Percentiles rank a stretch among this genome's conserved stretches.
These are phyloP conservation scores for Neckera pumila DNA, from an alignment of 225 moss, liverwort and hornwort genomes.

Conservation along the genomic window DNA sequence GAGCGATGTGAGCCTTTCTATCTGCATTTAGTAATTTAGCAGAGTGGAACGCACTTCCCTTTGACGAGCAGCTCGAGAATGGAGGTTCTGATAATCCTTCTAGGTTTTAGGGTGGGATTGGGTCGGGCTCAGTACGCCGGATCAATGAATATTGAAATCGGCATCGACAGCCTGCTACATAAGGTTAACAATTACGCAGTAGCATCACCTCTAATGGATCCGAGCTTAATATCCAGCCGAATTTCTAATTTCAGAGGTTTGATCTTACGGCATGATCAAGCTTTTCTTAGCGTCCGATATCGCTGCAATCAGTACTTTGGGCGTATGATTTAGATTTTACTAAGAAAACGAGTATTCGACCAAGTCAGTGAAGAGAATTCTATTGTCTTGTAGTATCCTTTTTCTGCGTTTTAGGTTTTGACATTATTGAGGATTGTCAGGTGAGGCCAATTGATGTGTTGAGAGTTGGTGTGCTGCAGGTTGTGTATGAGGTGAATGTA, in stretches of 20 bases:
- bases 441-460: neutral
- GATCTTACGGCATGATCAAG: neutral
- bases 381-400: neutral
- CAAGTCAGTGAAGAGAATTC: neutral
- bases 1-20: neutral
- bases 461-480: constrained; percentile 33
- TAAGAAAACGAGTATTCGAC: neutral
- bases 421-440: neutral
- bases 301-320: neutral
- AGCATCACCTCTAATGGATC: neutral
- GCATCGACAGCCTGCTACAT: neutral
- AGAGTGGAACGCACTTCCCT: neutral
- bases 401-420: neutral
- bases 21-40: neutral
- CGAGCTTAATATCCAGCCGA: neutral
- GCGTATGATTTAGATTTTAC: neutral
- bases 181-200: neutral
- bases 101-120: neutral
- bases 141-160: neutral
- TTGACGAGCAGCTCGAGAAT: neutral
- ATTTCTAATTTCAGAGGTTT: neutral
- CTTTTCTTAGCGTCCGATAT: neutral
- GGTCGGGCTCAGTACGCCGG: neutral
- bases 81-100: neutral
- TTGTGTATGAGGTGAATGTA: constrained; percentile 97